Evolutionary conservation across 1,139 yeast species (phyloP), one percentile per base, ranked within the genome.

Genomic region (Blastobotrys aristatus): DNA sequence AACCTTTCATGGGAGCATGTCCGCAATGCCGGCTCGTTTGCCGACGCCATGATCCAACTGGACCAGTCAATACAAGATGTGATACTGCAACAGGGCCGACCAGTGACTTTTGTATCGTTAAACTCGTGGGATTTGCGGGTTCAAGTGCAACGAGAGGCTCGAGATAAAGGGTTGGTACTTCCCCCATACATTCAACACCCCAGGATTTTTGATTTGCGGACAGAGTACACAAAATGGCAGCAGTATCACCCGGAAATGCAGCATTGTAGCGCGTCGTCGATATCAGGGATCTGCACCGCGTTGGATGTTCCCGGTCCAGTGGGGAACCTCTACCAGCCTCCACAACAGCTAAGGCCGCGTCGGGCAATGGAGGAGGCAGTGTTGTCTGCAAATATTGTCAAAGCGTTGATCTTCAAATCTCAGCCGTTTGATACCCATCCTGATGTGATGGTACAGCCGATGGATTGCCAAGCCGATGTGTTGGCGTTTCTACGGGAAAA

Each of bases 171-270:
- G 13, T 79, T 85, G 48, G 76, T 72, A 2, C 72, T 90, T 51
- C 96, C 97, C 0, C 71, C 77, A 2, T 87, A 83, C 61, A 69
- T 90, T 52, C 87, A 82, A 61, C 82, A 82, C 56, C 88, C 96
- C 1, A 73, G 81, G 40, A 75, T 84, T 24, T 88, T 86, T 67
- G 96, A 88, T 64, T 68, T 90, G 51, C 76, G 78, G 58, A 77
- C 74, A 50, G 97, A 89, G 64, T 87, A 76, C 62, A 63, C 75
- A 36, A 82, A 80, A 58, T 85, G 89, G 88, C 84, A 82, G 62
- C 69, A 73, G 8, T 80, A 79, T 57, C 79, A 76, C 53, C 84
- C 87, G 1, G 88, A 82, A 56, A 71, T 78, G 14, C 65, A 75
- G 50, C 69, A 77, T n/a, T 78, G 75, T 53, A 67, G 77, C 20